A percentile compares a stretch with the other conserved stretches of the same genome.
Conservation (phyloP, 1,139 yeast species). For the Nakaseomyces bracarensis region DNA sequence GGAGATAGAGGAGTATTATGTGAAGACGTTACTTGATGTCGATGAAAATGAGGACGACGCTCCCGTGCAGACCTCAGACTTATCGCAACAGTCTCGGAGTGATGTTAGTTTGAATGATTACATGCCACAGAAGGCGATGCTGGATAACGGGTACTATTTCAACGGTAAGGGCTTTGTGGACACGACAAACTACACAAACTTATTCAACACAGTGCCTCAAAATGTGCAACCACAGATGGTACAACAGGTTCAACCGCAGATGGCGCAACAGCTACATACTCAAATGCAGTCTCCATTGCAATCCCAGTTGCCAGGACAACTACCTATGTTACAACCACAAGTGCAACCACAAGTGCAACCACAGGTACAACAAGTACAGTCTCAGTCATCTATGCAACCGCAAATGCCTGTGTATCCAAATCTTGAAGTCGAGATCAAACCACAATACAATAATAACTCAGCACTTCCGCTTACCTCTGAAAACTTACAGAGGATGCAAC, state of each 20-base stretch:
- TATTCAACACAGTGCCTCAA: background rate
- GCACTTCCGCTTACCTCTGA: constrained; percentile 22
- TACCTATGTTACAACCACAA: constrained; percentile 5
- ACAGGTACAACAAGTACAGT: background rate
- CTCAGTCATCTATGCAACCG: no score
- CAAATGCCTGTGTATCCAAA: constrained; percentile 1
- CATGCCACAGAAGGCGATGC: background rate
- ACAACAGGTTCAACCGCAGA: background rate
- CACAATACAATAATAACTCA: constrained; percentile 15
- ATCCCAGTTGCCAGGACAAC: background rate
- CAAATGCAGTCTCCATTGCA: no score
- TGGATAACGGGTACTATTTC: background rate
- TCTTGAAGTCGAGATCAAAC: constrained; percentile 22
- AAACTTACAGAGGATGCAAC: constrained; percentile 16
- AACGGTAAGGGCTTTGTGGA: background rate
- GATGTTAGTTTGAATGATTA: constrained; percentile 2
- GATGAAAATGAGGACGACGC: background rate
- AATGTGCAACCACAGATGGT: background rate
- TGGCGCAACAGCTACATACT: constrained; percentile 5
- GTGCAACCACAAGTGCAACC: background rate
- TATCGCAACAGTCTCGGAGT: no score
- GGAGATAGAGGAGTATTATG: constrained; percentile 31
- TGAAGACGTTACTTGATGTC: constrained; percentile 28
- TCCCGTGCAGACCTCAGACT: no score
- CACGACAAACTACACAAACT: background rate